Evolutionary conservation across 1,139 yeast species (phyloP), one percentile per base, ranked within the genome.

Genomic region (Kodamaea arcana): DNA sequence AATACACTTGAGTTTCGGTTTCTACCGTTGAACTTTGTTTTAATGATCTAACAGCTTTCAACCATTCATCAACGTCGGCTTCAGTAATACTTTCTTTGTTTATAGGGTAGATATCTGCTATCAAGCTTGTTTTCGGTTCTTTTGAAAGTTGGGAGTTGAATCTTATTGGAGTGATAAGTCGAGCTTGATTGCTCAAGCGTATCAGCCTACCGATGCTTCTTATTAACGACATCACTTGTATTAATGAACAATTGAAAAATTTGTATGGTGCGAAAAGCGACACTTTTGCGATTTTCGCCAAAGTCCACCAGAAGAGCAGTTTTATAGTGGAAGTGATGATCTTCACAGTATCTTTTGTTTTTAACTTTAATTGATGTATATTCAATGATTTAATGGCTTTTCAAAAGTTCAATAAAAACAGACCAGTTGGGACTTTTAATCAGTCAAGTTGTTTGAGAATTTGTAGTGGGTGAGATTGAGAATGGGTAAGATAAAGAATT

Each of bases 61-160:
- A 57, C 83, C 92, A 81, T 39, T 72, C 71, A 43, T 82, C 84
- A 26, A 83, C 78, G 45, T 80, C 81, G 29, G 65, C 61, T 47
- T 82, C 86, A 5, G 60, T 53, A 35, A 69, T 62, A 36, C 51
- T 41, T 12, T 61, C 62, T 46, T 65, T 65, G 40, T 65, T 53
- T 30, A 65, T 45, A 9, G 75, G 75, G 42, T 48, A 68, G 12
- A 69, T 53, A 47, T 67, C 65, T 4, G 70, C 61, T 12, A 62
- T 51, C 43, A 65, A 54, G 34, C 59, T 49, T 36, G 46, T 28
- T 11, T 35, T 27, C 7, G 15, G 27, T 14, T 30, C 24, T 12
- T 31, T 23, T 15, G 43, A 33, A 21, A 24, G 33, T 29, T 45
- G 37, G 15, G 52, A 41, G 39, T 47, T 46, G 43, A 26, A 44